A percentile compares a stretch with the other conserved stretches of the same genome.
Conservation (phyloP, 129 eudicot species). For the Saussurea involucrata region DNA sequence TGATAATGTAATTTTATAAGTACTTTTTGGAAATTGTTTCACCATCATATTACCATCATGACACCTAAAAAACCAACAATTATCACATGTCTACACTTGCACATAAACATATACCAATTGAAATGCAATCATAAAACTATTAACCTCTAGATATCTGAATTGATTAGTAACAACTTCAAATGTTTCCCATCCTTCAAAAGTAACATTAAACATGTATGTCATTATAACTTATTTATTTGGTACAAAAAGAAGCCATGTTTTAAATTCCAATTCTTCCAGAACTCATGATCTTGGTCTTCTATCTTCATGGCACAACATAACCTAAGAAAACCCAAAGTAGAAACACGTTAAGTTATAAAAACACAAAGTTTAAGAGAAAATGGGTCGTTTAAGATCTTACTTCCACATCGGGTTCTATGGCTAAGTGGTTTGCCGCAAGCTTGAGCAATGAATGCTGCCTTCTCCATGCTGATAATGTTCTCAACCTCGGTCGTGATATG, state of each 20-base stretch:
- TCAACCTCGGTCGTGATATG: constrained; percentile 44
- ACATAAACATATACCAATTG: too few relatives aligned
- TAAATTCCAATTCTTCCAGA: constrained; percentile 1
- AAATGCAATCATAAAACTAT: too few relatives aligned
- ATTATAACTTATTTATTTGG: constrained; percentile 16
- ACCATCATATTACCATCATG: too few relatives aligned
- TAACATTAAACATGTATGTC: not conserved
- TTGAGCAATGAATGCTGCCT: constrained; percentile 51
- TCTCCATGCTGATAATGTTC: constrained; percentile 55
- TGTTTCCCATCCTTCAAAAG: not conserved
- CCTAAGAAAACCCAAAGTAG: constrained; percentile 17
- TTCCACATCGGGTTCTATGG: constrained; percentile 62
- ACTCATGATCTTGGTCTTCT: not conserved
- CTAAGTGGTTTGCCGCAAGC: constrained; percentile 50
- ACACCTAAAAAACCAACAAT: too few relatives aligned
- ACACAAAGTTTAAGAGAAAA: not conserved
- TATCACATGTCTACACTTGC: too few relatives aligned
- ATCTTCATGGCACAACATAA: constrained; percentile 23
- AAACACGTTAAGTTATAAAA: not conserved
- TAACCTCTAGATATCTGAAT: too few relatives aligned
- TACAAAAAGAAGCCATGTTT: constrained; percentile 5
- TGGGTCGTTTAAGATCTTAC: constrained; percentile 23
- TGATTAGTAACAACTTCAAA: not conserved
- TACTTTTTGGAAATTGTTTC: too few relatives aligned
- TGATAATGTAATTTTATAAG: too few relatives aligned